Evolutionary conservation across 2,329 filamentous ascomycete species (phyloP).

Genomic region (Cordyceps tenuipes): DNA sequence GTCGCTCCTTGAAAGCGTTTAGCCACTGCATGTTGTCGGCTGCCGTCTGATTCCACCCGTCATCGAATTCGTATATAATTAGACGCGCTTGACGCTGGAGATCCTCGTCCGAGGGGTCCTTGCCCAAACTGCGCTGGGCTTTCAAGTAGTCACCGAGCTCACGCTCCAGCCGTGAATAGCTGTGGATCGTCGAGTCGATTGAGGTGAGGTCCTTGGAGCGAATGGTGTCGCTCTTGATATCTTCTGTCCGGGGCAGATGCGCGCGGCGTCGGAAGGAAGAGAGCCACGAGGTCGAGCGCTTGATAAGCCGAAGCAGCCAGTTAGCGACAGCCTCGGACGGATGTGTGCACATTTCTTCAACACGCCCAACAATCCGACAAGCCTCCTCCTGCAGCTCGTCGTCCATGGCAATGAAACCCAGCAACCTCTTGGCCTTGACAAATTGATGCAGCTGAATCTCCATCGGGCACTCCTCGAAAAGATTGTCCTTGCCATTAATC

Average conservation of each 20-base stretch:
- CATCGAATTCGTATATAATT: conserved; percentile 54
- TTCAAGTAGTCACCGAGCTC: conserved; percentile 47
- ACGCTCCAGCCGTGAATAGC: conserved; percentile 45
- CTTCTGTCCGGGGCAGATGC: conserved; percentile 48
- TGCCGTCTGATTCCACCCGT: conserved; percentile 56
- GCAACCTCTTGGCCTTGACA: conserved; percentile 39
- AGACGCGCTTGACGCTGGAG: conserved; percentile 50
- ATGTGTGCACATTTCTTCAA: conserved; percentile 42
- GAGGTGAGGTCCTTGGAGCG: conserved; percentile 45
- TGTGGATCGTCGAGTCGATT: conserved; percentile 53
- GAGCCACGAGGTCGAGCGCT: conserved; percentile 45
- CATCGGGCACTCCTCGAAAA: conserved; percentile 49
- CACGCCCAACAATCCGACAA: conserved; percentile 47
- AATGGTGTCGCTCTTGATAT: conserved; percentile 39
- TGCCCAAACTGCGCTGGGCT: conserved; percentile 34
- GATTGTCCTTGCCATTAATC: conserved; percentile 49
- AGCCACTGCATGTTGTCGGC: conserved; percentile 50
- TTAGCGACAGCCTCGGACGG: conserved; percentile 44
- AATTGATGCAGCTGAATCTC: conserved; percentile 47
- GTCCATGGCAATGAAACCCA: conserved; percentile 53
- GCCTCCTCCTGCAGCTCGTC: conserved; percentile 52
- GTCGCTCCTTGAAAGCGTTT: conserved; percentile 41
- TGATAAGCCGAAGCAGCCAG: conserved; percentile 48
- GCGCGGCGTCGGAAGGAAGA: conserved; percentile 47
- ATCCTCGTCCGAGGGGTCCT: conserved; percentile 43